Evolutionary conservation across 352 stramenopile species (phyloP).

Genomic region (Phytopythium kandeliae): DNA sequence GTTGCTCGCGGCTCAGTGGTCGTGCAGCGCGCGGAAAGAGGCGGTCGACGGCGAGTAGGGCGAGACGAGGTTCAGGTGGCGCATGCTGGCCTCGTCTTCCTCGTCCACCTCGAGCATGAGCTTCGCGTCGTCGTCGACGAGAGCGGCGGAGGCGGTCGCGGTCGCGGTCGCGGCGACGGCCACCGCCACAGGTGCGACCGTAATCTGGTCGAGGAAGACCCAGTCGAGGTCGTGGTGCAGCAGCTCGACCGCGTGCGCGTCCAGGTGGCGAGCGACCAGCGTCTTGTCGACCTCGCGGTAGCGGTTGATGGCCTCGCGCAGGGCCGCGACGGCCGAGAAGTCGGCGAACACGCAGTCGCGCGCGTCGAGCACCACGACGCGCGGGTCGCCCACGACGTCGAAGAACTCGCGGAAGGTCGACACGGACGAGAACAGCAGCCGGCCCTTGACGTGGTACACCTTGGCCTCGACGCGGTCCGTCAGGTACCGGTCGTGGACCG

Average conservation of each 20-base stretch:
- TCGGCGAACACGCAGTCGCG: constrained; percentile 68
- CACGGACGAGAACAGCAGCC: constrained; percentile 81
- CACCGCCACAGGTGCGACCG: constrained; percentile 13
- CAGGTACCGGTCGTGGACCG: constrained; percentile 23
- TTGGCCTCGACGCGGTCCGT: constrained; percentile 27
- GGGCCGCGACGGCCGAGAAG: constrained; percentile 78
- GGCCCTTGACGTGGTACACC: constrained; percentile 70
- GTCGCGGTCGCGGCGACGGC: too few relatives aligned
- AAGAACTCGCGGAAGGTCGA: constrained; percentile 78
- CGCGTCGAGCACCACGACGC: constrained; percentile 72
- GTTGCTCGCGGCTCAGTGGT: background rate
- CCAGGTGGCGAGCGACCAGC: constrained; percentile 59
- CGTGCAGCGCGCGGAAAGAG: constrained; percentile 14
- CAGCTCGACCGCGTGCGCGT: constrained; percentile 46
- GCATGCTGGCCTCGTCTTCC: constrained; percentile 7
- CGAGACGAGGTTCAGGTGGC: constrained; percentile 13
- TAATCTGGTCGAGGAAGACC: constrained; percentile 32
- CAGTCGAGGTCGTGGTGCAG: constrained; percentile 55
- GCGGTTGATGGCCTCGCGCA: constrained; percentile 64
- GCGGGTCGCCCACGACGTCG: constrained; percentile 52
- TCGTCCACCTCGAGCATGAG: constrained; percentile 5
- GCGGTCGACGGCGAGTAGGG: constrained; percentile 11
- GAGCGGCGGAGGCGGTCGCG: too few relatives aligned
- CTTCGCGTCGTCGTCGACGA: constrained; percentile 18
- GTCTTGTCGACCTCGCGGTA: constrained; percentile 74